Conservation (phyloP, 345 rosid genomes). For the Melaleuca alternifolia region DNA sequence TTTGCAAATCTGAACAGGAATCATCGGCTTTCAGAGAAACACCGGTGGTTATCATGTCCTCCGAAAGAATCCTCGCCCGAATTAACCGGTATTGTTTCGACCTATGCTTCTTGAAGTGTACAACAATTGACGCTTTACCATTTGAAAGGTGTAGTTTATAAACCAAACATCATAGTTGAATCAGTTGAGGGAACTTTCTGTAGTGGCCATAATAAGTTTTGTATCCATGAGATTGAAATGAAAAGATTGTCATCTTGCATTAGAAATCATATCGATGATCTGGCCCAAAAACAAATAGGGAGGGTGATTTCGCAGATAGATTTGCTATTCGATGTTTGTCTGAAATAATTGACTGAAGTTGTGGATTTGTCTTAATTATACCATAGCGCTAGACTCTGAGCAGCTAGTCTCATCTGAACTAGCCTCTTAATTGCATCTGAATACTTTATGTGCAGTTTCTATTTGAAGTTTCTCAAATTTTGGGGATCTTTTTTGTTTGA, state of each 20-base stretch:
- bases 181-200: not conserved
- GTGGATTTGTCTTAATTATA: not conserved
- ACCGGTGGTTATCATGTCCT: conserved; percentile 21
- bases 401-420: not conserved
- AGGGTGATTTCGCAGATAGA: not conserved
- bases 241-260: not conserved
- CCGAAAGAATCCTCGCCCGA: conserved; percentile 12
- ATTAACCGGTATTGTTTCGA: conserved; percentile 3
- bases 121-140: not conserved
- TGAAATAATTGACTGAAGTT: not conserved
- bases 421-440: not conserved
- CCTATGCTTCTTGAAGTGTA: not conserved
- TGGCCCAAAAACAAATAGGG: not conserved
- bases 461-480: not conserved
- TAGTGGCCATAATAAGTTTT: not conserved
- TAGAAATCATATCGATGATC: not conserved
- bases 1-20: conserved; percentile 5
- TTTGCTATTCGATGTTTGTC: not conserved
- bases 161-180: not conserved
- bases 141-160: not conserved
- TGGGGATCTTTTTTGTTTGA: not conserved
- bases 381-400: not conserved
- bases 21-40: conserved; percentile 13
- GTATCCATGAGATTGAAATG: not conserved
- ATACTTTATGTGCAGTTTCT: not conserved